phyloP scores from a whole-genome alignment of 495 filamentous ascomycete genomes.

The Chaetomium fimeti region DNA sequence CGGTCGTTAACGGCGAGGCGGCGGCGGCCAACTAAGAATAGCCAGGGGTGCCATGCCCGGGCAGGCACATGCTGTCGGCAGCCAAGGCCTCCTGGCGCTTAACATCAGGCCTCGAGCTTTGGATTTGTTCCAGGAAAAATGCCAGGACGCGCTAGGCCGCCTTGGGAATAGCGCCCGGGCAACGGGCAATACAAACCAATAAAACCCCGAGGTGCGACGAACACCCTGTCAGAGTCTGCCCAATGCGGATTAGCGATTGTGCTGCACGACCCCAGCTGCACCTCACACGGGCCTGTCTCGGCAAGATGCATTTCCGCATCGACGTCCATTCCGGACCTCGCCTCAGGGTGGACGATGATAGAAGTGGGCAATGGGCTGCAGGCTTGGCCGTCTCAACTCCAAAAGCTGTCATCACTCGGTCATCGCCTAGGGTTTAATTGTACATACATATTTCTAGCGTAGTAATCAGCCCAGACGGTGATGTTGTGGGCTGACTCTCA shows the following conservation, averaged over 20 bases:
- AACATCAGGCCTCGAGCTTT: constrained; percentile 10
- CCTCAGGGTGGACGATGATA: background rate
- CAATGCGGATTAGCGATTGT: constrained; percentile 4
- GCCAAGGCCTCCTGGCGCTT: constrained; percentile 29
- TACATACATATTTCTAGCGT: too few relatives aligned
- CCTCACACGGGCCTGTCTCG: constrained; percentile 5
- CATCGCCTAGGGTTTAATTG: background rate
- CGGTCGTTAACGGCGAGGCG: background rate
- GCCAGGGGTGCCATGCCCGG: background rate
- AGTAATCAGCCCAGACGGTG: background rate
- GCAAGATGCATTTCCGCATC: constrained; percentile 13
- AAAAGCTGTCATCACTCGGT: constrained; percentile 15
- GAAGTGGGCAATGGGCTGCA: background rate
- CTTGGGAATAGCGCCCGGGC: background rate
- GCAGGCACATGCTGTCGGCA: background rate
- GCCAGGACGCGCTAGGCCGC: constrained; percentile 15
- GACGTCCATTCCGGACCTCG: background rate
- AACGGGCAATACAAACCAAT: background rate
- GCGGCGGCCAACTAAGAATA: constrained; percentile 24
- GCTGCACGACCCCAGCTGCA: constrained; percentile 11
- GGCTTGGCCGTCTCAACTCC: background rate
- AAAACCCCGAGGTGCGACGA: background rate
- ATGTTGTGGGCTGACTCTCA: constrained; percentile 2
- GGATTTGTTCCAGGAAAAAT: constrained; percentile 16
- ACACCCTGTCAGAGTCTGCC: background rate